Percentiles rank a stretch among this genome's conserved stretches.
phyloP scores from a whole-genome alignment of 139 green algal genomes.

The Ostreobium quekettii region DNA sequence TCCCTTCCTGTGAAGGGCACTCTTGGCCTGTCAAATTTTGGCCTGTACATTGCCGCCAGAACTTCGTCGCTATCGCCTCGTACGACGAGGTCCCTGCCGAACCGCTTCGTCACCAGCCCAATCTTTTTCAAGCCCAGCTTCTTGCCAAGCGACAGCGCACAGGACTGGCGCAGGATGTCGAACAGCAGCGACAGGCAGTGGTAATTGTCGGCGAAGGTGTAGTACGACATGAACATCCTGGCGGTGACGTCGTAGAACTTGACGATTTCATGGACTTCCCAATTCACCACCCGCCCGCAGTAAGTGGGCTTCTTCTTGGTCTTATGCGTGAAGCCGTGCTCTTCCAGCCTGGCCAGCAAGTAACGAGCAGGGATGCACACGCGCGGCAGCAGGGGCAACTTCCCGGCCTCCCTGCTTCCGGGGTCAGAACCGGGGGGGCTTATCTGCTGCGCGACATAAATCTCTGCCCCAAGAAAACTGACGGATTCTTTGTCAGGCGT shows the following conservation, averaged over 20 bases:
- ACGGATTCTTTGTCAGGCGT: slow-evolving; percentile 15
- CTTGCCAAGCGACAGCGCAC: not conserved
- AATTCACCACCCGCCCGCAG: not conserved
- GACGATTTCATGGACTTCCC: slow-evolving; percentile 19
- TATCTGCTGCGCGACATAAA: slow-evolving; percentile 14
- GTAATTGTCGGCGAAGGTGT: slow-evolving; percentile 14
- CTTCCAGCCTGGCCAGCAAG: slow-evolving; percentile 1
- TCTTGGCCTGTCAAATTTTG: not conserved
- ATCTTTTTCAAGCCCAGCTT: slow-evolving; percentile 9
- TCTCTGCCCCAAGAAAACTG: slow-evolving; percentile 8
- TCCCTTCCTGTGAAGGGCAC: not conserved
- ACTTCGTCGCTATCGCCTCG: not conserved
- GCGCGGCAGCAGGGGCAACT: not conserved
- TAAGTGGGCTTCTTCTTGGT: not conserved
- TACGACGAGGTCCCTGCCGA: slow-evolving; percentile 4
- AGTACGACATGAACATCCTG: slow-evolving; percentile 10
- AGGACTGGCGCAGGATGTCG: slow-evolving; percentile 11
- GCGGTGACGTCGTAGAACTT: slow-evolving; percentile 9
- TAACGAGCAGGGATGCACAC: slow-evolving; percentile 13
- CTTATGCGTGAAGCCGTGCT: not conserved
- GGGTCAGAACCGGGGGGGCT: not conserved
- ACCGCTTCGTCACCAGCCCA: not conserved
- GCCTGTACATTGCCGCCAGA: not conserved
- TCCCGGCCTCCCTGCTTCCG: not conserved
- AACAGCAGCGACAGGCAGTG: slow-evolving; percentile 11